Base-by-base conservation (phyloP, 1,284 basidiomycete species). In the Flammula alnicola region DNA sequence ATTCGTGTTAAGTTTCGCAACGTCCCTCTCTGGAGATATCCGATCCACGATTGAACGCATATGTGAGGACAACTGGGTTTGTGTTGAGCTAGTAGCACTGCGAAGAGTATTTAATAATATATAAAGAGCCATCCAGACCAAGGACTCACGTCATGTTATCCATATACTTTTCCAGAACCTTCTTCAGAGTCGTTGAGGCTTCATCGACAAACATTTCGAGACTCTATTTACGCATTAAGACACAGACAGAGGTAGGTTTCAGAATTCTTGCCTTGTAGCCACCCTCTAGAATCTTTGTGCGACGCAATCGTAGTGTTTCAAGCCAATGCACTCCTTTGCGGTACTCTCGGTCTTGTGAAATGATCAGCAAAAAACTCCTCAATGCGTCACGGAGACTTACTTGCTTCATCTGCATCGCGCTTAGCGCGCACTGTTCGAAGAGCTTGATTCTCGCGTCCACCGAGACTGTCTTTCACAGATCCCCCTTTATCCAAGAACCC, bases 301-400 rank as follows among this genome's bases (percentile, higher is more conserved):
- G 78, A 32, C 90, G 80, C 25, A 97, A 73, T 20, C 95, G 77
- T 17, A 98, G 77, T 0, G 96, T 98, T 73, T 99, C 96, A 19
- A 96, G 74, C 82, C 94, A 93, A 68, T 98, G 91, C 23, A 99
- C 85, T 27, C 84, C 93, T 57, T 88, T 88, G 25, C 96, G 81
- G 62, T 98, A 99, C 53, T 95, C 93, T 66, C 89, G 91, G 69
- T 98, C 95, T 87, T 55, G 6, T 29, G 29, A 33, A 35, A 35
- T 27, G 41, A 32, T 19, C 41, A 16, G 47, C 27, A 22, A 39
- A 16, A 47, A 26, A 31, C 6, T 32, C 16, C 12, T 22, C 9
- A 14, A 14, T 16, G 14, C 3, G n/a, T 31, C 10, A 6, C 19
- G 26, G 17, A 44, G 33, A 35, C 80, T 59, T 49, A 91, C 91